Base-by-base conservation (phyloP, 352 stramenopile genomes). In the Phytophthora fragariaefolia region DNA sequence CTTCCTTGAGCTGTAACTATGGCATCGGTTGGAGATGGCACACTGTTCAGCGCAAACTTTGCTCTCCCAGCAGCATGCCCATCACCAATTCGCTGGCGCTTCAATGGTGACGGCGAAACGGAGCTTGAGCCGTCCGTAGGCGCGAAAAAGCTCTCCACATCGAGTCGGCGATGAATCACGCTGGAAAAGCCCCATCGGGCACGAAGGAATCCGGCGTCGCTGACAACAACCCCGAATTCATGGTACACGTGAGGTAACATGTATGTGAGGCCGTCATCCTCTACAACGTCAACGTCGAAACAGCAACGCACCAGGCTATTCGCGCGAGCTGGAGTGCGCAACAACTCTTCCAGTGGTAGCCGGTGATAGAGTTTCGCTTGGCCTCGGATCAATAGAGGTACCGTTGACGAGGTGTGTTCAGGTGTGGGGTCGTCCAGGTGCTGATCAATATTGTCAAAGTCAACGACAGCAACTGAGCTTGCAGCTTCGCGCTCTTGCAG, bases 241-340 rank as follows among this genome's bases (percentile, higher is more conserved):
- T 87, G 79, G 55, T 91, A 90, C n/a, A 85, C 58, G 3, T 77
- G 71, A 8, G 80, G 81, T 4, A 64, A 66, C 17, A 91, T 69
- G 59, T 84, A 90, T 2, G 73, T 59, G 26, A 83, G 58, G 15
- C 70, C 57, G 15, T 80, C 49, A 13, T 71, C 53, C 12, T 63
- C 58, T 4, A 83, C 26, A 63, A 82, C 70, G 34, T 76, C 68
- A 26, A 90, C 57, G 15, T 72, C 45, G n/a, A 87, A 75, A 7
- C 58, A 47, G 24, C 42, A 75, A 30, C 78, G 80, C 50, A 90
- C 73, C 40, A 90, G 58, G 28, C 77, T 80, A 34, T 76, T 77
- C 9, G 80, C 80, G 17, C 82, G 79, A 46, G 86, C 74, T 13
- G 83, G 79, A 8, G 66, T 73, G 10, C 73, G 62, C 3, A 86